Evolutionary conservation across 176 grass and related monocot genomes (phyloP).

Genomic region (Microstegium vimineum): DNA sequence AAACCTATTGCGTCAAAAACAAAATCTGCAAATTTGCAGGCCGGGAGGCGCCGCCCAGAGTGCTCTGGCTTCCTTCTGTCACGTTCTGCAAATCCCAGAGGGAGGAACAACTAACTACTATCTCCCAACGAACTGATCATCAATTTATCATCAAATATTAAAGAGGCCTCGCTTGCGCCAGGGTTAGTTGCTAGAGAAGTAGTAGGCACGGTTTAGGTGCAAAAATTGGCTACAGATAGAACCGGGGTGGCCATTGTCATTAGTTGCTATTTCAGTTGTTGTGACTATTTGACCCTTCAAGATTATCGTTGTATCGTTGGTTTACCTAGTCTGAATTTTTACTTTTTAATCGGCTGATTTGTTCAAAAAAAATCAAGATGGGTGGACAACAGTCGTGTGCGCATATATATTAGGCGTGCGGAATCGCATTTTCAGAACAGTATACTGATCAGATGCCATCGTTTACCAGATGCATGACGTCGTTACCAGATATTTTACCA

Average conservation of each 20-base stretch:
- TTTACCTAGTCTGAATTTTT: too few relatives aligned
- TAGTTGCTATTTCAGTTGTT: too few relatives aligned
- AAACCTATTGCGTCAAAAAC: neutral
- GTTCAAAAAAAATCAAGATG: too few relatives aligned
- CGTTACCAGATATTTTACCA: neutral
- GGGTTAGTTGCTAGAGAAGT: neutral
- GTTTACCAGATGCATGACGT: neutral
- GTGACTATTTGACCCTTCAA: too few relatives aligned
- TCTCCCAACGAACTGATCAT: neutral
- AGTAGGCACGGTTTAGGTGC: neutral
- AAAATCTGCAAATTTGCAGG: neutral
- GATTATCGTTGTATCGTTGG: too few relatives aligned
- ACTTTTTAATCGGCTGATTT: too few relatives aligned
- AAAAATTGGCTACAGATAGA: neutral
- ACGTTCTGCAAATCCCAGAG: neutral
- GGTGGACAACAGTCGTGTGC: neutral
- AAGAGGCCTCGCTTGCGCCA: neutral
- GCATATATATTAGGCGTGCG: neutral
- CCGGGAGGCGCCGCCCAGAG: neutral
- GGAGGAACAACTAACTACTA: neutral
- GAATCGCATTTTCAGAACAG: neutral
- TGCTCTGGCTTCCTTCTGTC: neutral
- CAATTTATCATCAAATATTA: neutral
- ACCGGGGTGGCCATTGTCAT: too few relatives aligned
- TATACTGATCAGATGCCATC: neutral